Evolutionary conservation across 768 basidiomycete species (phyloP).

Genomic region (Thelephora aurantiotincta): DNA sequence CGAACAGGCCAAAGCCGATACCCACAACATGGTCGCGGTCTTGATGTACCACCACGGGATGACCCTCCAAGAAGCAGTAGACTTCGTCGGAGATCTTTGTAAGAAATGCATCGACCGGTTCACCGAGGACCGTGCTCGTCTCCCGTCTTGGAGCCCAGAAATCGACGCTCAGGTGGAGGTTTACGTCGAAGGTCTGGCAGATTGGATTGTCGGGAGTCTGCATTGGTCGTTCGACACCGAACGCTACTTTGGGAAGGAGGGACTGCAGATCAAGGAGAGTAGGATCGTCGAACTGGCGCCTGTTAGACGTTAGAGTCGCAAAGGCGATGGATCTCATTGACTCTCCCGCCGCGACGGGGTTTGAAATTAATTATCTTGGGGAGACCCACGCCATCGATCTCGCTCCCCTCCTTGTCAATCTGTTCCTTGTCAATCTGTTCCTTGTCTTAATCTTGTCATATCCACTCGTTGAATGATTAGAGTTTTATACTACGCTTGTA

Average conservation of each 20-base stretch:
- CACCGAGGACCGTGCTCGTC: slow-evolving; percentile 21
- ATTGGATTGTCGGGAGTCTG: slow-evolving; percentile 66
- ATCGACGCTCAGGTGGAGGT: slow-evolving; percentile 41
- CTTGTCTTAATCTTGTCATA: no score
- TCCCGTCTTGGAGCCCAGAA: slow-evolving; percentile 53
- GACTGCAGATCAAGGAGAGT: slow-evolving; percentile 32
- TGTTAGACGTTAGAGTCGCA: no score
- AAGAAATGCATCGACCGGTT: slow-evolving; percentile 39
- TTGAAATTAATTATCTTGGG: no score
- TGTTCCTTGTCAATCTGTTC: no score
- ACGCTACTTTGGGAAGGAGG: slow-evolving; percentile 55
- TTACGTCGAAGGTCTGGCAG: slow-evolving; percentile 49
- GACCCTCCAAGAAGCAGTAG: slow-evolving; percentile 45
- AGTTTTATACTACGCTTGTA: no score
- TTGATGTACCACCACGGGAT: slow-evolving; percentile 48
- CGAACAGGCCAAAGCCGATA: slow-evolving; percentile 52
- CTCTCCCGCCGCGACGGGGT: no score
- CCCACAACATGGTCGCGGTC: slow-evolving; percentile 59
- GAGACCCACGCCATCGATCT: no score
- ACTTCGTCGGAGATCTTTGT: slow-evolving; percentile 52
- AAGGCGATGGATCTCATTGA: no score
- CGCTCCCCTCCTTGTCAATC: no score
- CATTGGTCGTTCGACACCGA: slow-evolving; percentile 70
- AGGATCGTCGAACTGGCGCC: no score
- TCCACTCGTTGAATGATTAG: no score